phyloP scores from a whole-genome alignment of 495 filamentous ascomycete genomes.

The Parachaetomium inaequale region DNA sequence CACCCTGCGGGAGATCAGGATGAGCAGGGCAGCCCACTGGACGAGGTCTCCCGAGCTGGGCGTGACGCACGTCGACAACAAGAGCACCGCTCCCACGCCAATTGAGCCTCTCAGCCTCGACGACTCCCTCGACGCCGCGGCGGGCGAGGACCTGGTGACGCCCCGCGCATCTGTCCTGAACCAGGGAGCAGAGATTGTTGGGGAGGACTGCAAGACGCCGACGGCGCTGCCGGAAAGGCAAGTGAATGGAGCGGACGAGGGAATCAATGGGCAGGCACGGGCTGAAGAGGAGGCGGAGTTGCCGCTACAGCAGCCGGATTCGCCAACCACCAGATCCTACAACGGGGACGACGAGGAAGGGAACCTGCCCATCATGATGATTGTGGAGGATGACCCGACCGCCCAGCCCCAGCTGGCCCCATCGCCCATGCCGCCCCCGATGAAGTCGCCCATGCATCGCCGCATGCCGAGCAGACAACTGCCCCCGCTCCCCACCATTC shows the following conservation, averaged over 20 bases:
- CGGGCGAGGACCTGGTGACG: conserved; percentile 19
- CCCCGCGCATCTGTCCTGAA: conserved; percentile 17
- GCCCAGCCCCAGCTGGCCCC: conserved; percentile 1
- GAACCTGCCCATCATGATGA: conserved; percentile 23
- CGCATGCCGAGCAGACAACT: conserved; percentile 24
- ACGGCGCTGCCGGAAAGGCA: conserved; percentile 7
- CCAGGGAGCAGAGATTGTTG: conserved; percentile 3
- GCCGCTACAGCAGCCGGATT: conserved; percentile 11
- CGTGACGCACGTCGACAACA: conserved; percentile 17
- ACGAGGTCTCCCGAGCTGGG: conserved; percentile 18
- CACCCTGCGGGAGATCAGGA: conserved; percentile 41
- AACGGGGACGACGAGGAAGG: conserved; percentile 16
- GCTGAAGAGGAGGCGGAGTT: background rate
- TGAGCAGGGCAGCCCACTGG: conserved; percentile 31
- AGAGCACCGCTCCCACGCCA: conserved; percentile 27
- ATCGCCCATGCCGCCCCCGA: conserved; percentile 21
- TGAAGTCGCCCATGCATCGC: conserved; percentile 17
- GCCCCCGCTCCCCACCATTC: conserved; percentile 43
- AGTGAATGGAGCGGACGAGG: background rate
- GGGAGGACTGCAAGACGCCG: conserved; percentile 19
- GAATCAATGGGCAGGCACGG: conserved; percentile 5
- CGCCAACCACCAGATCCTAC: conserved; percentile 12
- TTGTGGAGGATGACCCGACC: conserved; percentile 15
- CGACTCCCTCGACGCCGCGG: conserved; percentile 27
- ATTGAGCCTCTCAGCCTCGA: conserved; percentile 39